Base-by-base conservation (phyloP, 1,284 basidiomycete genomes). In the Xerocomus alliaceus region DNA sequence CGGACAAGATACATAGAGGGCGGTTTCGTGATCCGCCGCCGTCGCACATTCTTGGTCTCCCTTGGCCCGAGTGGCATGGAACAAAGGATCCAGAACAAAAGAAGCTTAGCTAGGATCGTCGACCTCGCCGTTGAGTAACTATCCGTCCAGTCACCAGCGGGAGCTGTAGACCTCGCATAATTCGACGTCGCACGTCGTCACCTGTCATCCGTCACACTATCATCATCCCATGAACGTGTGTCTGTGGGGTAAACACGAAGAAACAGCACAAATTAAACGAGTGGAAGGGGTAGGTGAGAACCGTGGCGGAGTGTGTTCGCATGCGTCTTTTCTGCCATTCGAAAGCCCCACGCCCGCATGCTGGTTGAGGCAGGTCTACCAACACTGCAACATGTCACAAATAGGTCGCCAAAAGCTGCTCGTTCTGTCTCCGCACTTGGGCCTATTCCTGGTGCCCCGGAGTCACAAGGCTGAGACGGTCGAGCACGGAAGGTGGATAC, bases 301-400 rank as follows among this genome's bases (percentile, higher is more conserved):
- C 58, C 15, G 60, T 68, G 64, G 65, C 60, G 56, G 54, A 48
- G 62, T 50, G 58, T 35, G 48, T 42, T 35, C 13, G 35, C 35
- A 13, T 75, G 72, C 71, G 72, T 72, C 70, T 70, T 74, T 77
- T 74, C 52, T 64, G 72, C 72, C 71, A 77, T 77, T 77, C 50
- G 70, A 61, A 65, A 49, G 47, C n/a, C 29, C 37, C 55, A 60
- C 58, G 69, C n/a, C n/a, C 54, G 46, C 18, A 42, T 37, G 56
- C 59, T 51, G 47, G 56, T n/a, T n/a, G n/a, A 37, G 44, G 45
- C 46, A 55, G 46, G 49, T 42, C 22, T 56, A 60, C 63, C n/a
- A n/a, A n/a, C n/a, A n/a, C 47, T 29, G 32, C 60, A 61, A 60
- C 54, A 56, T 61, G 56, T 65, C 71, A 65, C 55, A 64, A 59